phyloP scores from a whole-genome alignment of 345 rosid genomes.

The Trapa incisa region DNA sequence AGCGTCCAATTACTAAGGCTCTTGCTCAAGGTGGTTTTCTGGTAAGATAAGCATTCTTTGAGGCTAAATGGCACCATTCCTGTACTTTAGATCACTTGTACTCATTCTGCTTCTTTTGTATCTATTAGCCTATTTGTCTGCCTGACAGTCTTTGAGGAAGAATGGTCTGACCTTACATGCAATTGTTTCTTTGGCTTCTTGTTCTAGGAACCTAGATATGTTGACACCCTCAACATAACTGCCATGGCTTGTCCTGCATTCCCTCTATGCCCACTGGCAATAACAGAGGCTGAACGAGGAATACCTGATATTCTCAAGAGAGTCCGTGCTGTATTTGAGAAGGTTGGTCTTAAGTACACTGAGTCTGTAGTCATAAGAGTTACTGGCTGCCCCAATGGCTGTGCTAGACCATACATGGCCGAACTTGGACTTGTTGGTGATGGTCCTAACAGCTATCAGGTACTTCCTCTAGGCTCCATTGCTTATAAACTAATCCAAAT shows the following conservation, averaged over 20 bases:
- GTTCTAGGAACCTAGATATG: conserved; percentile 66
- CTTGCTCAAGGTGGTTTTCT: conserved; percentile 92
- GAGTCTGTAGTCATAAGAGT: conserved; percentile 86
- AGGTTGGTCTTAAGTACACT: conserved; percentile 85
- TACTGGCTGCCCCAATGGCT: conserved; percentile 97
- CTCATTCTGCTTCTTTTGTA: too few species aligned
- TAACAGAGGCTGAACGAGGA: conserved; percentile 97
- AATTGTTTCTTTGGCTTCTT: conserved; percentile 6
- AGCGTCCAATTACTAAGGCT: conserved; percentile 57
- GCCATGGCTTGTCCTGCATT: conserved; percentile 99
- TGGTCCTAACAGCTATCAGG: conserved; percentile 99
- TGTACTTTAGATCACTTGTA: not conserved
- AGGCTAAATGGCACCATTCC: not conserved
- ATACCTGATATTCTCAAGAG: conserved; percentile 82
- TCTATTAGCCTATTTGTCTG: too few species aligned
- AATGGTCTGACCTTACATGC: not conserved
- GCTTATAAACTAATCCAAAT: not conserved
- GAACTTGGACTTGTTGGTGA: conserved; percentile 97
- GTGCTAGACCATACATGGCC: conserved; percentile 99
- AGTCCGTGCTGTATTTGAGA: conserved; percentile 82
- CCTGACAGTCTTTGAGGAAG: not conserved
- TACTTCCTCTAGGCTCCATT: conserved; percentile 12
- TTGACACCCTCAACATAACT: conserved; percentile 78
- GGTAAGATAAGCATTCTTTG: conserved; percentile 30
- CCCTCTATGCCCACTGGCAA: conserved; percentile 89